Evolutionary conservation across 1,139 yeast genomes (phyloP).

Genomic region (Pichia sp.): DNA sequence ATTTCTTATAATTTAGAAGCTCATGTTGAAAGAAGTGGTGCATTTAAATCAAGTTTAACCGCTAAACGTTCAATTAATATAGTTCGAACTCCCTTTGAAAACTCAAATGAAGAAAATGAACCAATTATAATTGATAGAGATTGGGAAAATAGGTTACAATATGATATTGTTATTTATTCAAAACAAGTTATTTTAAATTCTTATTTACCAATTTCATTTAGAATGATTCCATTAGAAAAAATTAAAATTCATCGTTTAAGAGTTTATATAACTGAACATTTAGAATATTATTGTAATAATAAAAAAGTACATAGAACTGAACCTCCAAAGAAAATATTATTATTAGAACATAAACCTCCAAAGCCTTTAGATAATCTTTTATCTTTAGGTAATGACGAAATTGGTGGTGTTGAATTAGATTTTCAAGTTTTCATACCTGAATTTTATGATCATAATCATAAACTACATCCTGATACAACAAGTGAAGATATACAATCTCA

Average conservation of each 20-base stretch:
- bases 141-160: conserved; percentile 89
- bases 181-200: conserved; percentile 82
- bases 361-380: conserved; percentile 38
- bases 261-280: conserved; percentile 77
- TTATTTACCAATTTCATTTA: conserved; percentile 74
- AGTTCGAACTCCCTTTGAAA: conserved; percentile 71
- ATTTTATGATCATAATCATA: conserved; percentile 41
- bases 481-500: conserved; percentile 72
- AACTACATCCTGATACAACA: conserved; percentile 78
- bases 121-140: conserved; percentile 86
- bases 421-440: conserved; percentile 79
- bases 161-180: conserved; percentile 85
- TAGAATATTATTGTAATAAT: conserved; percentile 81
- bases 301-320: conserved; percentile 88
- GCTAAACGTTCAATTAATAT: conserved; percentile 62
- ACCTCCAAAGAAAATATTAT: conserved; percentile 72
- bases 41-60: conserved; percentile 70
- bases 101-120: conserved; percentile 80
- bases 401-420: conserved; percentile 61
- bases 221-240: conserved; percentile 81
- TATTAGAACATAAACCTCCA: conserved; percentile 73
- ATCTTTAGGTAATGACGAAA: conserved; percentile 35
- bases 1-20: conserved; percentile 70
- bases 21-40: conserved; percentile 64
- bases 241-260: conserved; percentile 82